These are phyloP conservation scores for Acanthamoeba sp. DNA, from an alignment of 208 protist genomes.

Conservation along the genomic window DNA sequence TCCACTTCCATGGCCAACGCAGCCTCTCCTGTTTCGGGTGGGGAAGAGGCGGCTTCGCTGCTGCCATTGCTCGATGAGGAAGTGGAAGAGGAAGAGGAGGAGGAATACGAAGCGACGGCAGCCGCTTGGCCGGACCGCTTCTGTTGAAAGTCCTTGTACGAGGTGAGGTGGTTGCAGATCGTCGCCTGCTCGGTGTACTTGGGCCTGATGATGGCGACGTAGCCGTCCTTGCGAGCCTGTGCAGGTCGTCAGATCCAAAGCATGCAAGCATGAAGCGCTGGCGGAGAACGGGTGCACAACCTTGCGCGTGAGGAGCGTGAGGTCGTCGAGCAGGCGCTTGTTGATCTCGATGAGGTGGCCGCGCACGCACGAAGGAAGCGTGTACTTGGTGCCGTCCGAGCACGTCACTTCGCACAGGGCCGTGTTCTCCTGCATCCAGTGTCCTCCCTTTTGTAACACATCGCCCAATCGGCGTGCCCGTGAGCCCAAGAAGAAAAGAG, in stretches of 20 bases:
- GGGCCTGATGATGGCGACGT: slow-evolving; percentile 65
- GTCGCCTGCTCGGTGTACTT: slow-evolving; percentile 36
- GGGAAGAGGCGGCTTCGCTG: neutral
- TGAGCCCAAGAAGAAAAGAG: no score
- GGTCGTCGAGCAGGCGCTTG: slow-evolving; percentile 14
- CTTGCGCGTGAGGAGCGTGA: slow-evolving; percentile 42
- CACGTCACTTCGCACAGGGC: slow-evolving; percentile 67
- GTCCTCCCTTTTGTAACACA: slow-evolving; percentile 29
- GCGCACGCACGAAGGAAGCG: slow-evolving; percentile 7
- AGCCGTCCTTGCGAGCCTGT: slow-evolving; percentile 67
- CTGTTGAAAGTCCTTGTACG: slow-evolving; percentile 20
- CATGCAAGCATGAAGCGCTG: neutral
- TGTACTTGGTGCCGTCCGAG: slow-evolving; percentile 52
- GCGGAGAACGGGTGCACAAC: neutral
- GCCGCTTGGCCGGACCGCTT: neutral
- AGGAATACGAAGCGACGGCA: neutral
- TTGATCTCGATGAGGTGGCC: slow-evolving; percentile 72
- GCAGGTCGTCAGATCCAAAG: neutral
- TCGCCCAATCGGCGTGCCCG: neutral
- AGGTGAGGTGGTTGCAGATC: neutral
- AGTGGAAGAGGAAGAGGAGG: neutral
- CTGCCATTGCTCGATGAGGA: neutral
- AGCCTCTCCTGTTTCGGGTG: no score
- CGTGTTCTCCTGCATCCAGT: slow-evolving; percentile 42
- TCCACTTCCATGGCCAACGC: neutral